Conservation (phyloP, 345 rosid species). For the Hibiscus trionum region DNA sequence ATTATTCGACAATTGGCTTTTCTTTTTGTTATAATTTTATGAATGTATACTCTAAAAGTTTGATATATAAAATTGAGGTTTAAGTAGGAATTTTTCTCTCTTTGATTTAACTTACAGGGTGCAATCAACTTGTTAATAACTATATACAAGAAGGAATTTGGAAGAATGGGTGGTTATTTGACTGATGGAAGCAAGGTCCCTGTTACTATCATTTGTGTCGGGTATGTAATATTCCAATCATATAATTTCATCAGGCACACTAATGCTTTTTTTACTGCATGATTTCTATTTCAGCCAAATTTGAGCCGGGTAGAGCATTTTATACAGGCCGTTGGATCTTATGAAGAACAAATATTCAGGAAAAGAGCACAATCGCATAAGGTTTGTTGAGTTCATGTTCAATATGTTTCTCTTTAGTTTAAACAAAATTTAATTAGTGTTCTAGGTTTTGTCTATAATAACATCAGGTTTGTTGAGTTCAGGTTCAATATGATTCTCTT, state of each 20-base stretch:
- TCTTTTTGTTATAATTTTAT: not conserved
- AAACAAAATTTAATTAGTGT: conserved; percentile 14
- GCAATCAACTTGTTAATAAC: conserved; percentile 82
- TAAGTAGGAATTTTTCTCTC: not conserved
- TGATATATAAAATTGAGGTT: not conserved
- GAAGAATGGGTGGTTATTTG: conserved; percentile 54
- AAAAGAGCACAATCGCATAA: conserved; percentile 69
- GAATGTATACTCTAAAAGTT: not conserved
- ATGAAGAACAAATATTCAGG: conserved; percentile 75
- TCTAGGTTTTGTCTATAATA: not conserved
- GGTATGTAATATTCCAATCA: not conserved
- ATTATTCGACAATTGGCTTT: not conserved
- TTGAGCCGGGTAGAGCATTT: conserved; percentile 71
- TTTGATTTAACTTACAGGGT: conserved; percentile 44
- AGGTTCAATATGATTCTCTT: not conserved
- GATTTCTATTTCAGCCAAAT: conserved; percentile 50
- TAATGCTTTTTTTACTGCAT: not conserved
- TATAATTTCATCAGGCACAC: conserved; percentile 4
- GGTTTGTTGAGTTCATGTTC: conserved; percentile 27
- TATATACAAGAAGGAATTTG: conserved; percentile 80
- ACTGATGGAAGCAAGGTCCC: conserved; percentile 72
- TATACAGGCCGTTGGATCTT: conserved; percentile 82
- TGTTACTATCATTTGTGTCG: not conserved
- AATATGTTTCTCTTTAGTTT: not conserved
- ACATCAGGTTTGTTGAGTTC: not conserved